A percentile compares a stretch with the other conserved stretches of the same genome.
These are phyloP conservation scores for Monosporozyma unispora DNA, from an alignment of 805 yeast species.

Conservation along the genomic window DNA sequence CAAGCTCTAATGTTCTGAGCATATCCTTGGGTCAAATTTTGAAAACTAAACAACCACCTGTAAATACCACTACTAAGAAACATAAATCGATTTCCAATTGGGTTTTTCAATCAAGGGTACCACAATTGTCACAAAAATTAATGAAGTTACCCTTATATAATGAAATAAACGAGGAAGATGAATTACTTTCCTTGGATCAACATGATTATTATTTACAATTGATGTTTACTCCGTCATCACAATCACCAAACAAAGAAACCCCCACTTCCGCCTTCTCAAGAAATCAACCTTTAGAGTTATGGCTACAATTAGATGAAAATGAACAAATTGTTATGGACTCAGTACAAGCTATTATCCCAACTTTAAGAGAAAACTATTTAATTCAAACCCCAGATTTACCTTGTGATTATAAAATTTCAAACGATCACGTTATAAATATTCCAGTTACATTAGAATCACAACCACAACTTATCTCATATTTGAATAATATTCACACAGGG, in stretches of 20 bases:
- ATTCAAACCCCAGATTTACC: slow-evolving; percentile 21
- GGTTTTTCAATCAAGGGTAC: slow-evolving; percentile 21
- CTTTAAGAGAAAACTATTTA: slow-evolving; percentile 12
- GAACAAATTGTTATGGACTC: slow-evolving; percentile 17
- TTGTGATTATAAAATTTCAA: slow-evolving; percentile 17
- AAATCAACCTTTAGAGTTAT: slow-evolving; percentile 22
- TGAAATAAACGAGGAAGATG: slow-evolving; percentile 6
- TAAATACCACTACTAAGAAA: neutral
- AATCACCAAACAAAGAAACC: neutral
- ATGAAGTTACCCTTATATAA: slow-evolving; percentile 17
- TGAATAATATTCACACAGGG: neutral
- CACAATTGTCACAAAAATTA: slow-evolving; percentile 17
- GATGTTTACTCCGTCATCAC: slow-evolving; percentile 7
- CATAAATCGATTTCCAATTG: neutral
- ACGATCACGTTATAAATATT: slow-evolving; percentile 4
- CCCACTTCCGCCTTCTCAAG: neutral
- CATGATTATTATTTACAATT: slow-evolving; percentile 26
- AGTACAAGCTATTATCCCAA: slow-evolving; percentile 17
- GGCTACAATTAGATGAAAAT: slow-evolving; percentile 26
- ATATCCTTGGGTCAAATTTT: slow-evolving; percentile 23
- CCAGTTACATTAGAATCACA: slow-evolving; percentile 27
- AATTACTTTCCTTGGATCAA: slow-evolving; percentile 18
- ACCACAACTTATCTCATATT: neutral
- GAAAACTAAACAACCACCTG: neutral
- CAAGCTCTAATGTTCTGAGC: slow-evolving; percentile 13